phyloP scores from a whole-genome alignment of 768 basidiomycete species.

The Pisolithus microcarpus region DNA sequence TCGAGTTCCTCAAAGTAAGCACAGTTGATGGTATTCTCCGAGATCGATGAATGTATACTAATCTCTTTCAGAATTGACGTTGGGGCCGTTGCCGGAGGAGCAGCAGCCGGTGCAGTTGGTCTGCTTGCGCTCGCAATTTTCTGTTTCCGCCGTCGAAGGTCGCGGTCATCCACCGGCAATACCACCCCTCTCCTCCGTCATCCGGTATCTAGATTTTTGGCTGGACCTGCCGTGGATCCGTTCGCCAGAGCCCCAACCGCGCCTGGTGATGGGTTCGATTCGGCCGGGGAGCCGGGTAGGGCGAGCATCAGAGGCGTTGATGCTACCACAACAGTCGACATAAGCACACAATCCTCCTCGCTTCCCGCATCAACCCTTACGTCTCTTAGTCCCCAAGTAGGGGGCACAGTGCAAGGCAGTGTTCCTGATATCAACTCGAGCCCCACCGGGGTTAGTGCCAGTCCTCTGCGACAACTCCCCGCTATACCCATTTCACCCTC shows the following conservation, averaged over 20 bases:
- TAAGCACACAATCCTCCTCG: background rate
- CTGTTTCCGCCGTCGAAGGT: conserved; percentile 6
- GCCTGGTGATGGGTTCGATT: background rate
- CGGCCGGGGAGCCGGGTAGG: background rate
- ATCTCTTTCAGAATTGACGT: conserved; percentile 8
- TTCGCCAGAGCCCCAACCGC: background rate
- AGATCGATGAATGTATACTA: background rate
- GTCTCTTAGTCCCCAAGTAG: background rate
- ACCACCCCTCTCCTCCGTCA: conserved; percentile 5
- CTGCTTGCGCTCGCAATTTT: conserved; percentile 9
- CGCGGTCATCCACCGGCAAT: conserved; percentile 2
- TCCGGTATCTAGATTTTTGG: conserved; percentile 5
- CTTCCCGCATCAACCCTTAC: background rate
- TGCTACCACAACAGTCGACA: background rate
- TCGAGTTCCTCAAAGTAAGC: conserved; percentile 9
- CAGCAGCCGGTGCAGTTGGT: conserved; percentile 12
- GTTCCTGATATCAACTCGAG: background rate
- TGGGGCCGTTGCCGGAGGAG: conserved; percentile 12
- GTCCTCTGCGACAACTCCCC: background rate
- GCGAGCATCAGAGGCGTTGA: background rate
- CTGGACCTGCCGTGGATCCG: background rate
- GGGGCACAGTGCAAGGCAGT: background rate
- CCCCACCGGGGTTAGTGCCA: background rate
- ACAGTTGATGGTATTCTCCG: background rate
- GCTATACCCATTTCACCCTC: background rate